A percentile compares a stretch with the other conserved stretches of the same genome.
These are phyloP conservation scores for Naegleria lovaniensis DNA, from an alignment of 208 protist species.

Conservation along the genomic window DNA sequence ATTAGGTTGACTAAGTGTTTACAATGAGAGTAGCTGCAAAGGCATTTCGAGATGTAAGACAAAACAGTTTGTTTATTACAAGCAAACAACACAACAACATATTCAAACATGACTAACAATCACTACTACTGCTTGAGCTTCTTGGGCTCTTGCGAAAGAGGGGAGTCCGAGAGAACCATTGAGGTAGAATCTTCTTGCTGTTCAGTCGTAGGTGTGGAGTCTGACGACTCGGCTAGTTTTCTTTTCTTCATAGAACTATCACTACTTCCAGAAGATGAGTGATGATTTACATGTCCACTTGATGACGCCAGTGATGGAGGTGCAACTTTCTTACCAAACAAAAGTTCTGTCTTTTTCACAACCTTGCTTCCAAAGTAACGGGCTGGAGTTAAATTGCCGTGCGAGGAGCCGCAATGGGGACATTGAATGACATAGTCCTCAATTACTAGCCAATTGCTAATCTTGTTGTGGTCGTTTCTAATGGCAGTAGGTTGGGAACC, in stretches of 20 bases:
- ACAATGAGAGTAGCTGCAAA: neutral
- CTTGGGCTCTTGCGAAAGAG: too few species aligned
- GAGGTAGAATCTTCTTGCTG: neutral
- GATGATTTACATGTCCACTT: too few species aligned
- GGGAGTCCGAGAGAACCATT: neutral
- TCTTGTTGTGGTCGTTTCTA: neutral
- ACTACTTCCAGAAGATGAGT: neutral
- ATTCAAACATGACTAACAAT: too few species aligned
- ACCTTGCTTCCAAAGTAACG: neutral
- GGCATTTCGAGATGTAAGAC: neutral
- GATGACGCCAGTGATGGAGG: too few species aligned
- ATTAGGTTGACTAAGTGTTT: neutral
- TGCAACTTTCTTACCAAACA: neutral
- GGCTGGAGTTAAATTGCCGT: neutral
- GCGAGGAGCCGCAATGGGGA: neutral
- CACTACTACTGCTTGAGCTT: too few species aligned
- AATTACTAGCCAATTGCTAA: neutral
- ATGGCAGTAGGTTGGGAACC: neutral
- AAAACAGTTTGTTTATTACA: too few species aligned
- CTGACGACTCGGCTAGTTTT: neutral
- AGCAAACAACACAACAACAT: too few species aligned
- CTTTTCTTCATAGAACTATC: neutral
- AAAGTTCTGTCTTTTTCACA: neutral
- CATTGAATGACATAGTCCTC: neutral
- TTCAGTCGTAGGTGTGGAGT: neutral